Evolutionary conservation across 2,329 filamentous ascomycete species (phyloP).

Genomic region (Calonectria hongkongensis): DNA sequence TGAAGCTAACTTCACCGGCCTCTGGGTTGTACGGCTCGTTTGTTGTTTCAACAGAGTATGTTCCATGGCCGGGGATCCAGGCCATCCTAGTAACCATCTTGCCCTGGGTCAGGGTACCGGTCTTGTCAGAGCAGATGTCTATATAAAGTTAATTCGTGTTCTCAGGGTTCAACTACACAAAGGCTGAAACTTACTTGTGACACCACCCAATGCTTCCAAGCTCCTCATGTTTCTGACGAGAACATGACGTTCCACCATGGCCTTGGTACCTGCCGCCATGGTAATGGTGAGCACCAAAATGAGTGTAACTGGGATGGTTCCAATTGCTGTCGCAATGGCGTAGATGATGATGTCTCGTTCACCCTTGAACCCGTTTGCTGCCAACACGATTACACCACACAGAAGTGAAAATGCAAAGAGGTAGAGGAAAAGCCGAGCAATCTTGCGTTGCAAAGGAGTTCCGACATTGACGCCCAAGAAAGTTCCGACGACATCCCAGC

Average conservation of each 20-base stretch:
- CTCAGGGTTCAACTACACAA: slow-evolving; percentile 24
- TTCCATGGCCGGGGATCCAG: slow-evolving; percentile 57
- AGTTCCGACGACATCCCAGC: slow-evolving; percentile 55
- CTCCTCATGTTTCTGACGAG: slow-evolving; percentile 68
- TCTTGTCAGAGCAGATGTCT: slow-evolving; percentile 59
- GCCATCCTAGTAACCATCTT: slow-evolving; percentile 55
- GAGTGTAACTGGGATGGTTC: slow-evolving; percentile 69
- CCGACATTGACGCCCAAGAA: slow-evolving; percentile 72
- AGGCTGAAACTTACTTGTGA: slow-evolving; percentile 63
- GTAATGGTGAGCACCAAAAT: slow-evolving; percentile 71
- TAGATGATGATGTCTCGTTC: slow-evolving; percentile 61
- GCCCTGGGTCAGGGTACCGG: slow-evolving; percentile 59
- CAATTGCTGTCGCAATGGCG: slow-evolving; percentile 63
- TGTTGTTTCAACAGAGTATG: slow-evolving; percentile 57
- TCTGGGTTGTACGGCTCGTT: slow-evolving; percentile 57
- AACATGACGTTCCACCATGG: slow-evolving; percentile 68
- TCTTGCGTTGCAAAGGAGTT: slow-evolving; percentile 80
- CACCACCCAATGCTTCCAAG: slow-evolving; percentile 69
- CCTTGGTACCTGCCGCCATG: slow-evolving; percentile 70
- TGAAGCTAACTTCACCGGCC: slow-evolving; percentile 48
- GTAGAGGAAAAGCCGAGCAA: slow-evolving; percentile 79
- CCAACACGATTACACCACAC: slow-evolving; percentile 58
- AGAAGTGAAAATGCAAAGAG: slow-evolving; percentile 60
- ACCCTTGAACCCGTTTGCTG: slow-evolving; percentile 60
- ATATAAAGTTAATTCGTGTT: slow-evolving; percentile 14